These are phyloP conservation scores for Alternaria panax DNA, from an alignment of 2,329 filamentous ascomycete genomes.

Conservation along the genomic window DNA sequence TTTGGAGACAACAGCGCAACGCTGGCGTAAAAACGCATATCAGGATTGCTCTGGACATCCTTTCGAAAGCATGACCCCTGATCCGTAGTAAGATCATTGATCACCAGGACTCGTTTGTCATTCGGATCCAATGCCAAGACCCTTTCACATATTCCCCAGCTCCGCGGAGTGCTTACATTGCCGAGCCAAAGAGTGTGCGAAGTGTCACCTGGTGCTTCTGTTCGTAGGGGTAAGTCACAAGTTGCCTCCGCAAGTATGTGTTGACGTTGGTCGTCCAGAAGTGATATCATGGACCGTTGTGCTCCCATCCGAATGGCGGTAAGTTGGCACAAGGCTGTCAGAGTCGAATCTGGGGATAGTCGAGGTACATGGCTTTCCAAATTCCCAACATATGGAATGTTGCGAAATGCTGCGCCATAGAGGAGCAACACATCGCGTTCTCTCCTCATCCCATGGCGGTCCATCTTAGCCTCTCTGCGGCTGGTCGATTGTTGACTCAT, in stretches of 20 bases:
- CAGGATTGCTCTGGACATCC: constrained; percentile 4
- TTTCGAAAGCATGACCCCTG: not conserved
- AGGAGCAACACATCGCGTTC: constrained; percentile 37
- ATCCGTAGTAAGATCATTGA: constrained; percentile 17
- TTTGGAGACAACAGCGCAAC: constrained; percentile 32
- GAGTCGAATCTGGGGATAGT: constrained; percentile 36
- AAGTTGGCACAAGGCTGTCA: constrained; percentile 48
- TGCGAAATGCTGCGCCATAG: constrained; percentile 36
- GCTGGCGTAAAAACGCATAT: constrained; percentile 38
- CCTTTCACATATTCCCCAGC: constrained; percentile 35
- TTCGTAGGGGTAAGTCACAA: constrained; percentile 33
- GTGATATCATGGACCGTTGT: constrained; percentile 45
- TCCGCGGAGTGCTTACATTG: constrained; percentile 39
- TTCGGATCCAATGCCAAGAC: constrained; percentile 16
- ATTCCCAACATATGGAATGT: constrained; percentile 29
- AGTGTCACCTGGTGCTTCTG: constrained; percentile 8
- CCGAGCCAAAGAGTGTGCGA: constrained; percentile 37
- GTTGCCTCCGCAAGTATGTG: constrained; percentile 52
- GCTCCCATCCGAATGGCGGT: constrained; percentile 44
- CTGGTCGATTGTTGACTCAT: constrained; percentile 9
- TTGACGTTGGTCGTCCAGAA: constrained; percentile 45
- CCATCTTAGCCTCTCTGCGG: constrained; percentile 4
- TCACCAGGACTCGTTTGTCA: constrained; percentile 15
- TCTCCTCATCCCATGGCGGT: constrained; percentile 28
- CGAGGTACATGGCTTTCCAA: constrained; percentile 25